These are phyloP conservation scores for Colletotrichum orbiculare DNA, from an alignment of 2,329 filamentous ascomycete species.

Conservation along the genomic window DNA sequence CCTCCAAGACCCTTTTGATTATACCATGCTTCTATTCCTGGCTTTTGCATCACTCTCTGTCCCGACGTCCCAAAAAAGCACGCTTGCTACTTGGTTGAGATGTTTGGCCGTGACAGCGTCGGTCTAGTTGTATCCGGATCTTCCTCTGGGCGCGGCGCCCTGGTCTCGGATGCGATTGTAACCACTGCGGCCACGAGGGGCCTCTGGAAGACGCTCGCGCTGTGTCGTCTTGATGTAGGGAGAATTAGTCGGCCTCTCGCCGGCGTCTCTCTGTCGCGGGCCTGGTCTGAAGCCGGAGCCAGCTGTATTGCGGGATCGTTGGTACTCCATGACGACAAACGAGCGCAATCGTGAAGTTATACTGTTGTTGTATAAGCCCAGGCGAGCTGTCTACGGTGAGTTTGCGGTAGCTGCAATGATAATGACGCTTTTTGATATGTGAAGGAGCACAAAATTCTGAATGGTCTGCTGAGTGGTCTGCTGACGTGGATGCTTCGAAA, in stretches of 20 bases:
- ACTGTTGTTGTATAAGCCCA: too few relatives aligned
- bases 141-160: slow-evolving; percentile 13
- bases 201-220: slow-evolving; percentile 4
- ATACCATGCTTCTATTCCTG: too few relatives aligned
- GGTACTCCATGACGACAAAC: slow-evolving; percentile 8
- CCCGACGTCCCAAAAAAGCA: too few relatives aligned
- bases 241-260: slow-evolving; percentile 6
- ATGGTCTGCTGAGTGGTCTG: too few relatives aligned
- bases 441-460: too few relatives aligned
- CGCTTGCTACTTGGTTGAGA: neutral
- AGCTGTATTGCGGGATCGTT: neutral
- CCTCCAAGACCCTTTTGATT: neutral
- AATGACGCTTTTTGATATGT: too few relatives aligned
- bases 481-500: too few relatives aligned
- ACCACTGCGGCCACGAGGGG: slow-evolving; percentile 22
- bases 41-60: too few relatives aligned
- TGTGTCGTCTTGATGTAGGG: slow-evolving; percentile 1
- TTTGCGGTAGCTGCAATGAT: too few relatives aligned
- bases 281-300: neutral
- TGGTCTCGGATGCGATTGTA: slow-evolving; percentile 28
- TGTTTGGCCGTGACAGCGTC: neutral
- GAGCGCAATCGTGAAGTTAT: too few relatives aligned
- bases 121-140: slow-evolving; percentile 27
- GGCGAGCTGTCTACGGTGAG: too few relatives aligned
- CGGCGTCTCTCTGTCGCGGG: neutral